Evolutionary conservation across 768 basidiomycete species (phyloP), one percentile per base, ranked within the genome.

Genomic region (Lentinula boryana): DNA sequence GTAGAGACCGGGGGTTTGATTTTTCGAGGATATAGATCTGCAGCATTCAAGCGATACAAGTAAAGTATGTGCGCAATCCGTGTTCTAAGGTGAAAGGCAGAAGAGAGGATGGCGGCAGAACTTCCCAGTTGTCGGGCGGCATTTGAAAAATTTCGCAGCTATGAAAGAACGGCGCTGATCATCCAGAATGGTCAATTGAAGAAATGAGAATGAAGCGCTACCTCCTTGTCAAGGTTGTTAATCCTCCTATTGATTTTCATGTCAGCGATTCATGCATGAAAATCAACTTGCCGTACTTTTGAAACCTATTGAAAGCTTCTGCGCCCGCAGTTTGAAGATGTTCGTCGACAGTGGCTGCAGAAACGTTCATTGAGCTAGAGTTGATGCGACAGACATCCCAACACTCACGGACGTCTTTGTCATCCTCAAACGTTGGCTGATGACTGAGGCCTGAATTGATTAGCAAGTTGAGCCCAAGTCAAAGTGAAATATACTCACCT

Each of bases 141-240:
- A 65, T 89, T 88, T 40, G 86, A 84, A 68, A 90, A 90, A 69
- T 87, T 88, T 50, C 87, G 81, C 15, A 91, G 79, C 86, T 90
- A 67, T n/a, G n/a, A 21, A 9, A 38, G 21, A 38, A 38, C 7
- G 36, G 12, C 36, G 5, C 36, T 9, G 12, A 9, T 38, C 12
- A 8, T 38, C 12, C 36, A 38, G 27, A 41, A 31, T n/a, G n/a
- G 4, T 6, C 12, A 8, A 40, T 4, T 43, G 54, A 56, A 46
- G 32, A 9, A 38, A 46, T 27, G 36, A 58, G 55, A 49, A 43
- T 41, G 59, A 32, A 16, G 35, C 60, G 33, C 13, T 64, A 85
- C 85, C 76, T 89, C 85, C 70, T 81, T 83, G 70, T 89, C 88
- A 10, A 89, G 74, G 61, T 80, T 82, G 56, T 82, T 82, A 55